Conservation (phyloP, 345 rosid species). For the Salix dunnii region DNA sequence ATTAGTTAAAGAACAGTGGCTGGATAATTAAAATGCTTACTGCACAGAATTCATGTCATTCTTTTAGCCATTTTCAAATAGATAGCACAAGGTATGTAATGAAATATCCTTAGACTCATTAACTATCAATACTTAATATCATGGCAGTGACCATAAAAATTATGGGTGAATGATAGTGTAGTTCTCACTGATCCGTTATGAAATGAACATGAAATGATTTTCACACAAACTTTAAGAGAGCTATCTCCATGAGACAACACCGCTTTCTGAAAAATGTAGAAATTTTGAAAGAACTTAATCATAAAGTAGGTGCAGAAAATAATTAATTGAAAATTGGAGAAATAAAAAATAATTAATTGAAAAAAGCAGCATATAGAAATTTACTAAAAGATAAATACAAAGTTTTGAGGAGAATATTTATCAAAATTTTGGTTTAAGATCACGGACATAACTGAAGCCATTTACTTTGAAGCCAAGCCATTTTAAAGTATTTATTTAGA, state of each 20-base stretch:
- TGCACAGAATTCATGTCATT: not conserved
- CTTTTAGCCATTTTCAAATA: not conserved
- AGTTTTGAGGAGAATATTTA: not conserved
- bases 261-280: not conserved
- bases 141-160: not conserved
- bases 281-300: not conserved
- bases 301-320: not conserved
- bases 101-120: not conserved
- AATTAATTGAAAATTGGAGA: not conserved
- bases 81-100: not conserved
- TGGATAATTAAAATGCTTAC: not conserved
- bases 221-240: not conserved
- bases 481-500: not conserved
- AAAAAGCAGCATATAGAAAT: not conserved
- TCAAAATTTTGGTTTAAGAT: not conserved
- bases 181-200: not conserved
- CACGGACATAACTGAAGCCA: not conserved
- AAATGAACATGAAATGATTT: not conserved
- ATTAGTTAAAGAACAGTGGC: not conserved
- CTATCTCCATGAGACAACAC: not conserved
- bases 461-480: not conserved
- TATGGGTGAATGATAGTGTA: not conserved
- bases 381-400: not conserved
- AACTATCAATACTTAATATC: not conserved
- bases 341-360: not conserved